Evolutionary conservation across 345 rosid species (phyloP).

Genomic region (Cardamine occulta): DNA sequence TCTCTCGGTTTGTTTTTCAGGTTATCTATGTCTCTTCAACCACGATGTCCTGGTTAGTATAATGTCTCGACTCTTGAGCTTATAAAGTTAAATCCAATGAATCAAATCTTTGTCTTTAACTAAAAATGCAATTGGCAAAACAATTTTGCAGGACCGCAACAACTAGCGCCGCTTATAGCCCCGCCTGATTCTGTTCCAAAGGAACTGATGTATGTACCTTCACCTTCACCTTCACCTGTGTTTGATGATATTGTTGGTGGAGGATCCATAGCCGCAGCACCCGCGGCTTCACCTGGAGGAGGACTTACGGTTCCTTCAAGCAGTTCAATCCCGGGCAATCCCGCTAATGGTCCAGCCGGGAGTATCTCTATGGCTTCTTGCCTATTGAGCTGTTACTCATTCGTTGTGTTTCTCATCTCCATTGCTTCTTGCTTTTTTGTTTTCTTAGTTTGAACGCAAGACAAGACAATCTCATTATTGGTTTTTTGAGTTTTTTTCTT

Average conservation of each 20-base stretch:
- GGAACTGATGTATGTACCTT: constrained; percentile 60
- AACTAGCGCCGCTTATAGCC: constrained; percentile 67
- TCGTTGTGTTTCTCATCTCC: constrained; percentile 21
- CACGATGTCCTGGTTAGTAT: constrained; percentile 80
- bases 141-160: constrained; percentile 66
- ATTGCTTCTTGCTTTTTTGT: constrained; percentile 31
- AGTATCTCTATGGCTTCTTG: constrained; percentile 55
- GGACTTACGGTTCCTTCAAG: constrained; percentile 56
- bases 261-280: constrained; percentile 15
- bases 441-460: constrained; percentile 31
- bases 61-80: background rate
- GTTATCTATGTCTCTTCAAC: constrained; percentile 81
- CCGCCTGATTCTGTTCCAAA: constrained; percentile 72
- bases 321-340: constrained; percentile 64
- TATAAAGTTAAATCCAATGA: background rate
- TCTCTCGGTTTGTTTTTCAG: constrained; percentile 46
- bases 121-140: constrained; percentile 21
- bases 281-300: constrained; percentile 51
- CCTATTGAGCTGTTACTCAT: constrained; percentile 38
- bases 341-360: constrained; percentile 64
- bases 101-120: background rate
- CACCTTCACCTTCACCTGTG: constrained; percentile 39
- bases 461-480: constrained; percentile 16
- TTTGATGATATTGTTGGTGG: constrained; percentile 43
- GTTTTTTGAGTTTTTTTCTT: background rate